These are phyloP conservation scores for Blastobotrys petasosporus DNA, from an alignment of 1,139 yeast genomes.

Conservation along the genomic window DNA sequence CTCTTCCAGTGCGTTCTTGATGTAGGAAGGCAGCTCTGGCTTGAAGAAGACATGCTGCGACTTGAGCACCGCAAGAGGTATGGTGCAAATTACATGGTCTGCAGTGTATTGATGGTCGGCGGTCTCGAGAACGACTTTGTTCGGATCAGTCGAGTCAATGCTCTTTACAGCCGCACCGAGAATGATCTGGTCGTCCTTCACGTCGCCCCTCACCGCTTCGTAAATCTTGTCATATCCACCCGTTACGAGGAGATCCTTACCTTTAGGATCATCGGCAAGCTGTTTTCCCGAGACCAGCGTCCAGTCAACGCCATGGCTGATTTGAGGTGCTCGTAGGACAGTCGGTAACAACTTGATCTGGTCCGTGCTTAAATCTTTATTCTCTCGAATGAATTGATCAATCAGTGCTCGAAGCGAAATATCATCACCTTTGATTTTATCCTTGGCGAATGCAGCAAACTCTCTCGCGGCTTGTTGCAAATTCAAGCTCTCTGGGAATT, in stretches of 20 bases:
- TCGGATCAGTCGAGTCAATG: slow-evolving; percentile 31
- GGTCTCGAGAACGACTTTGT: slow-evolving; percentile 26
- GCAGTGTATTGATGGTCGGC: slow-evolving; percentile 34
- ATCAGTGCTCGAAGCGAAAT: slow-evolving; percentile 49
- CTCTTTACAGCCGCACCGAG: slow-evolving; percentile 43
- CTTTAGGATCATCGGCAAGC: slow-evolving; percentile 58
- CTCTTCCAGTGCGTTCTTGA: slow-evolving; percentile 43
- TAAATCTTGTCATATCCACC: slow-evolving; percentile 53
- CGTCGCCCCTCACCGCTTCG: slow-evolving; percentile 21
- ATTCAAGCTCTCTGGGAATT: slow-evolving; percentile 32
- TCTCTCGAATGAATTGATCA: slow-evolving; percentile 42
- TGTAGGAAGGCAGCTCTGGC: slow-evolving; percentile 37
- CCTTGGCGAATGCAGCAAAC: slow-evolving; percentile 54
- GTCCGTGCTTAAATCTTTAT: slow-evolving; percentile 37
- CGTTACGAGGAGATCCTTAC: slow-evolving; percentile 81
- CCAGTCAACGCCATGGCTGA: slow-evolving; percentile 68
- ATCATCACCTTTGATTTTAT: slow-evolving; percentile 48
- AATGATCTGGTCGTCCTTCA: slow-evolving; percentile 41
- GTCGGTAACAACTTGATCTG: slow-evolving; percentile 49
- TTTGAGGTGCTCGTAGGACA: slow-evolving; percentile 51
- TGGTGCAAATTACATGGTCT: slow-evolving; percentile 59
- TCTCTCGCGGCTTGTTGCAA: slow-evolving; percentile 50
- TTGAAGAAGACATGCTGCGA: slow-evolving; percentile 49
- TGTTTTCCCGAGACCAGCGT: slow-evolving; percentile 19
- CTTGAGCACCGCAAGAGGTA: slow-evolving; percentile 64